Evolutionary conservation across 768 basidiomycete species (phyloP).

Genomic region (Leccinum sublutescens): DNA sequence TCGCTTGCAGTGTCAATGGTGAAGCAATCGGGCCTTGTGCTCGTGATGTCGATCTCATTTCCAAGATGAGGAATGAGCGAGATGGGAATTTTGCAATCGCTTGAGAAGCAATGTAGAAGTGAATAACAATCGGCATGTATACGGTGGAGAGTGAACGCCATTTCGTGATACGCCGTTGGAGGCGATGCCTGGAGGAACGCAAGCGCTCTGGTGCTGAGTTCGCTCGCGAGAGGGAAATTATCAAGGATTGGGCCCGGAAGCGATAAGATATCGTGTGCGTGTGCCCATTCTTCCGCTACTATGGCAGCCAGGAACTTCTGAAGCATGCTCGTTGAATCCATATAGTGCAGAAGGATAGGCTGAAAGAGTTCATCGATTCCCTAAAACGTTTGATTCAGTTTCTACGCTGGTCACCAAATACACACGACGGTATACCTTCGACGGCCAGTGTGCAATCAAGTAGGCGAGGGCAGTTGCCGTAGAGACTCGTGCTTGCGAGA

Average conservation of each 20-base stretch:
- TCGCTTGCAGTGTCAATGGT: conserved; percentile 74
- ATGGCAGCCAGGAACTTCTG: conserved; percentile 86
- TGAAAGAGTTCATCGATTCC: conserved; percentile 66
- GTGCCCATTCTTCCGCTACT: conserved; percentile 91
- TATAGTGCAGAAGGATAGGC: conserved; percentile 73
- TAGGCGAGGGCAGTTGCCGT: conserved; percentile 75
- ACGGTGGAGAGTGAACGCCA: conserved; percentile 75
- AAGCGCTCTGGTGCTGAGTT: conserved; percentile 68
- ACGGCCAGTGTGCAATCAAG: conserved; percentile 66
- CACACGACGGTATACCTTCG: conserved; percentile 39
- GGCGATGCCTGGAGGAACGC: conserved; percentile 70
- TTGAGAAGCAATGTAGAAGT: conserved; percentile 77
- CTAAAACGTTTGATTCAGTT: conserved; percentile 17
- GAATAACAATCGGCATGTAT: conserved; percentile 78
- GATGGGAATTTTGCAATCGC: conserved; percentile 84
- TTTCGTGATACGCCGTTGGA: conserved; percentile 87
- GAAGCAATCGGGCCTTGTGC: conserved; percentile 63
- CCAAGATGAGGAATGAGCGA: conserved; percentile 79
- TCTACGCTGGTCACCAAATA: background rate
- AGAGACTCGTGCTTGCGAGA: conserved; percentile 77
- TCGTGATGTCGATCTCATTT: conserved; percentile 71
- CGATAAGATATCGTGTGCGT: conserved; percentile 42
- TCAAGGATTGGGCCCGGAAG: conserved; percentile 48
- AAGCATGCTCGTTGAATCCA: conserved; percentile 87
- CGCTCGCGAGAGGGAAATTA: conserved; percentile 55